Percentiles rank a stretch among this genome's conserved stretches.
Evolutionary conservation across 108 stramenopile genomes (phyloP).

Genomic region (Fragilariopsis cylindrus): DNA sequence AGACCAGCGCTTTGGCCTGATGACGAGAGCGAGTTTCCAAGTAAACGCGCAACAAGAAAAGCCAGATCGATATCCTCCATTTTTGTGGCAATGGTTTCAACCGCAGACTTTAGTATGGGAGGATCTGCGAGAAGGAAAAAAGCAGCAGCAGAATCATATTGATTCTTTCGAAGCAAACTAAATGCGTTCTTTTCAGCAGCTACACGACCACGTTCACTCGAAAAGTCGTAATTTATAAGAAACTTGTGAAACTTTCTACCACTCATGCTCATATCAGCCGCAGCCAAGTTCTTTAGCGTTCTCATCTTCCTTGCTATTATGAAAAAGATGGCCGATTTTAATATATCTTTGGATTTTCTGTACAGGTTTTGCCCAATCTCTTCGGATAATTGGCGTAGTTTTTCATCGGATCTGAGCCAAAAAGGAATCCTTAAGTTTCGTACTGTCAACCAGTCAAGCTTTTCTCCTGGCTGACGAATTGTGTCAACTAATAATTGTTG

Average conservation of each 20-base stretch:
- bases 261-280: constrained; percentile 66
- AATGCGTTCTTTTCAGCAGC: constrained; percentile 89
- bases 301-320: constrained; percentile 68
- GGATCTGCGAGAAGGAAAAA: constrained; percentile 86
- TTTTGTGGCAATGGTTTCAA: constrained; percentile 73
- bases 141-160: constrained; percentile 69
- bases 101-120: constrained; percentile 73
- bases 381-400: constrained; percentile 61
- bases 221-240: constrained; percentile 65
- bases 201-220: constrained; percentile 62
- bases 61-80: constrained; percentile 77
- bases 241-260: constrained; percentile 83
- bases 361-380: constrained; percentile 79
- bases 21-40: constrained; percentile 40
- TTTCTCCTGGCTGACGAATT: constrained; percentile 47
- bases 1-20: constrained; percentile 4
- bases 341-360: constrained; percentile 62
- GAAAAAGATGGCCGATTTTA: constrained; percentile 80
- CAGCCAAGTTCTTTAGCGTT: constrained; percentile 69
- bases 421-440: constrained; percentile 66
- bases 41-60: constrained; percentile 73
- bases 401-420: constrained; percentile 81
- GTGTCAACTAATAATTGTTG: constrained; percentile 59
- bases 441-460: constrained; percentile 69
- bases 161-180: constrained; percentile 75